Conservation (phyloP, 352 stramenopile species). For the Thraustochytrium sp. region DNA sequence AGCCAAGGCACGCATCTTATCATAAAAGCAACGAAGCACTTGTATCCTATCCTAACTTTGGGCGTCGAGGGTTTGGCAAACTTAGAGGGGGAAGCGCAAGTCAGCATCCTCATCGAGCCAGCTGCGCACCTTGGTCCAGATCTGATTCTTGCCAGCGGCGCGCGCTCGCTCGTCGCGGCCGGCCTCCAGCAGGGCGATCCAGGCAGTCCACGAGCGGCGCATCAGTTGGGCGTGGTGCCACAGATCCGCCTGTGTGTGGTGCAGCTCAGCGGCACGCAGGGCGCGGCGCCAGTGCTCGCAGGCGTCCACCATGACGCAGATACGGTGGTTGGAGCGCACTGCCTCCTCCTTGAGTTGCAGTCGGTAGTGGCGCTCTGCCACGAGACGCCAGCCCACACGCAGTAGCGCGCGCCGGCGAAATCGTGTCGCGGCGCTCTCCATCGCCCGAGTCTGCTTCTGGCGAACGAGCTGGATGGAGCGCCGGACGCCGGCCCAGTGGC, state of each 20-base stretch:
- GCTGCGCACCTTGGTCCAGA: slow-evolving; percentile 17
- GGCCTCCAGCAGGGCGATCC: neutral
- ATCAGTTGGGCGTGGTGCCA: neutral
- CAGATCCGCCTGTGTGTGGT: no score
- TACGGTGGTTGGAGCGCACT: neutral
- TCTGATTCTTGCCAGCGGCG: neutral
- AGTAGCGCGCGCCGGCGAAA: slow-evolving; percentile 10
- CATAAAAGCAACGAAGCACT: neutral
- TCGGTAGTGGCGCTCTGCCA: neutral
- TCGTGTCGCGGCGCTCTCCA: neutral
- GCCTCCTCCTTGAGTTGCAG: neutral
- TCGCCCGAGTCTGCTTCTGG: neutral
- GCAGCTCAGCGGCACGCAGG: neutral
- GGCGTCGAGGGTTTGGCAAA: no score
- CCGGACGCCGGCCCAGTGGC: neutral
- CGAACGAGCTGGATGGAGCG: neutral
- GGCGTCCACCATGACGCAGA: neutral
- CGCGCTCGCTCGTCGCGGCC: neutral
- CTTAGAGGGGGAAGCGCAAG: neutral
- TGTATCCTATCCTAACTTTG: no score
- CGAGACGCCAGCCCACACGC: neutral
- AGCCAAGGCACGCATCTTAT: no score
- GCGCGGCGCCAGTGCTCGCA: neutral
- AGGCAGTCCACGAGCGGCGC: neutral
- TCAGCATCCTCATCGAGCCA: slow-evolving; percentile 12